phyloP scores from a whole-genome alignment of 2,329 filamentous ascomycete species.

The Fusarium sp. region DNA sequence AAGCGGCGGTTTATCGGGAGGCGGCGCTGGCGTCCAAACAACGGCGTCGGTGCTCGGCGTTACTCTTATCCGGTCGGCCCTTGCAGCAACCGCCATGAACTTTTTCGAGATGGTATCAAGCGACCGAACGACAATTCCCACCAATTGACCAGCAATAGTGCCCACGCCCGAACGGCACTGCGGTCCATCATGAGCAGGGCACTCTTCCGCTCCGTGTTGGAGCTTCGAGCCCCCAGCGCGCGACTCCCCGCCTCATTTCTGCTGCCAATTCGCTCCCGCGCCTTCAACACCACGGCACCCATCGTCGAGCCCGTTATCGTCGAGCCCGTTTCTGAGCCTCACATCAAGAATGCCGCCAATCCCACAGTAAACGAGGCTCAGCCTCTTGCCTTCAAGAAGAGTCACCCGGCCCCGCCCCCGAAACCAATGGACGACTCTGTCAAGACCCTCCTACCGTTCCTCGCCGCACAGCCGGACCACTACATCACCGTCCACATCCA shows the following conservation, averaged over 20 bases:
- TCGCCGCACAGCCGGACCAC: constrained; percentile 75
- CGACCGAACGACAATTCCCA: constrained; percentile 24
- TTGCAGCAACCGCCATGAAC: constrained; percentile 32
- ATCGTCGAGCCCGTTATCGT: constrained; percentile 58
- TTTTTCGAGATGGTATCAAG: constrained; percentile 40
- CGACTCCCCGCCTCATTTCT: constrained; percentile 40
- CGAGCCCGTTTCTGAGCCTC: constrained; percentile 50
- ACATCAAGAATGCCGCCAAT: constrained; percentile 51
- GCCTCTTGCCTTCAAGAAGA: constrained; percentile 52
- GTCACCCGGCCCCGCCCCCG: constrained; percentile 48
- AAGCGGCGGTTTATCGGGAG: constrained; percentile 43
- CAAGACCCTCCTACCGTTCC: constrained; percentile 69
- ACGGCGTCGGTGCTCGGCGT: constrained; percentile 43
- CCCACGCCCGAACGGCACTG: constrained; percentile 39
- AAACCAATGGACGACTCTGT: constrained; percentile 63
- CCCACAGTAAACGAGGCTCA: constrained; percentile 47
- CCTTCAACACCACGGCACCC: constrained; percentile 52
- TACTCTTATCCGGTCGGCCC: constrained; percentile 47
- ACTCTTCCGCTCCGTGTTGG: constrained; percentile 68
- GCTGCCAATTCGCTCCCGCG: constrained; percentile 41
- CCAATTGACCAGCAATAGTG: constrained; percentile 40
- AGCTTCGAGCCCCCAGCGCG: constrained; percentile 59
- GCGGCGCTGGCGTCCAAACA: constrained; percentile 18
- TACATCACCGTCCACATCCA: constrained; percentile 84
- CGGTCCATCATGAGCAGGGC: constrained; percentile 61